These are phyloP conservation scores for Lindgomyces ingoldianus DNA, from an alignment of 495 filamentous ascomycete genomes.

Conservation along the genomic window DNA sequence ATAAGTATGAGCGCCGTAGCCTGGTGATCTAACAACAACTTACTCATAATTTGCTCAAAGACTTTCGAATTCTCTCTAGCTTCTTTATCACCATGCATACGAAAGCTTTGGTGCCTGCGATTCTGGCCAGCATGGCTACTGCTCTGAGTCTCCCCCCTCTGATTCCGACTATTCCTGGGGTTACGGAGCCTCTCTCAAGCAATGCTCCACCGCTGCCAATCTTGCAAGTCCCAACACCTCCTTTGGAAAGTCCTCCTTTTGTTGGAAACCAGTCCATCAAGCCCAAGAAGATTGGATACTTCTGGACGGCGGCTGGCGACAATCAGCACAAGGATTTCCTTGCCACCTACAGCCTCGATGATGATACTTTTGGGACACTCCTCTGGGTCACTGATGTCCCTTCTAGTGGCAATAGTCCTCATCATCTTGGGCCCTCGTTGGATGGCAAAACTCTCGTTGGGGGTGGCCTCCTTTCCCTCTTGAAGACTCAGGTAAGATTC, in stretches of 20 bases:
- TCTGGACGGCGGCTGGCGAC: slow-evolving; percentile 63
- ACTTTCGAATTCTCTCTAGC: slow-evolving; percentile 2
- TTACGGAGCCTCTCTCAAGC: slow-evolving; percentile 55
- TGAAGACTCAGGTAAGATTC: slow-evolving; percentile 47
- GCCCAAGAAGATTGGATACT: slow-evolving; percentile 69
- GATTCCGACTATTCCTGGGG: slow-evolving; percentile 61
- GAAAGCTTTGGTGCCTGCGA: slow-evolving; percentile 18
- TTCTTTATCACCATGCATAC: slow-evolving; percentile 19
- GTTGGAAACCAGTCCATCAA: slow-evolving; percentile 55
- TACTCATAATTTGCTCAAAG: slow-evolving; percentile 23
- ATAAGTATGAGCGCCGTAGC: slow-evolving; percentile 7
- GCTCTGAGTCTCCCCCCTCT: slow-evolving; percentile 53
- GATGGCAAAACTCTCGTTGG: slow-evolving; percentile 63
- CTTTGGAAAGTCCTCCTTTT: slow-evolving; percentile 57
- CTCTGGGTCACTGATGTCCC: slow-evolving; percentile 62
- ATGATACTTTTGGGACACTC: slow-evolving; percentile 63
- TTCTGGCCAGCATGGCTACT: slow-evolving; percentile 13
- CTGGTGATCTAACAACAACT: neutral
- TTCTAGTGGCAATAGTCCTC: slow-evolving; percentile 61
- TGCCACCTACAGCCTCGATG: slow-evolving; percentile 61
- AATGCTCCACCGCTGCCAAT: slow-evolving; percentile 59
- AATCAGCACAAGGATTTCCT: slow-evolving; percentile 64
- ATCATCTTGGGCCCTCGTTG: slow-evolving; percentile 58
- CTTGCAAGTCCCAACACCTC: slow-evolving; percentile 59
- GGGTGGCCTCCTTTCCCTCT: slow-evolving; percentile 60